Conservation (phyloP, 2,329 filamentous ascomycete species). For the Scytalidium sp. region DNA sequence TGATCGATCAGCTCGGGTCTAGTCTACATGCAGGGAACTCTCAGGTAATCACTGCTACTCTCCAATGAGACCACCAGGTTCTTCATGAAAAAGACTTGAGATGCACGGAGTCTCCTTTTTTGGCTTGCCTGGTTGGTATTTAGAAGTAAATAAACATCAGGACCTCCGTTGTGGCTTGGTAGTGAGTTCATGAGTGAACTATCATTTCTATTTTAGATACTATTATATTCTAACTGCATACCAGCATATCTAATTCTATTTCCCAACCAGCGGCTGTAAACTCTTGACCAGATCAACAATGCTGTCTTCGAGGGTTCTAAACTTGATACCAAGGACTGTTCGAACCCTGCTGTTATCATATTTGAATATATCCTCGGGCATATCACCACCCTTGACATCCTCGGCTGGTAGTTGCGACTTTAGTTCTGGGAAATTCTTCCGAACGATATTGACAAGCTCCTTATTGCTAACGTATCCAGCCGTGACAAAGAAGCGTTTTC, state of each 20-base stretch:
- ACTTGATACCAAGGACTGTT: slow-evolving; percentile 58
- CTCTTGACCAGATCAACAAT: slow-evolving; percentile 56
- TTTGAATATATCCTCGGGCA: slow-evolving; percentile 43
- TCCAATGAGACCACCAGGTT: too few species aligned
- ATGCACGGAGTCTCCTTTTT: too few species aligned
- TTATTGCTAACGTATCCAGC: slow-evolving; percentile 60
- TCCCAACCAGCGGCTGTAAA: slow-evolving; percentile 11
- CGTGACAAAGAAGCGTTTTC: slow-evolving; percentile 62
- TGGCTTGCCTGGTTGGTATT: too few species aligned
- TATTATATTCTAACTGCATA: too few species aligned
- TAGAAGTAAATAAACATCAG: too few species aligned
- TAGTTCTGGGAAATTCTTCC: slow-evolving; percentile 52
- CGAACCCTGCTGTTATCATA: slow-evolving; percentile 54
- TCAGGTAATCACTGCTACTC: too few species aligned
- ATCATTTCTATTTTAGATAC: too few species aligned
- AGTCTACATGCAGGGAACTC: too few species aligned
- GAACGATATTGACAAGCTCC: slow-evolving; percentile 53
- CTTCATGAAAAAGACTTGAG: too few species aligned
- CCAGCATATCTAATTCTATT: background rate
- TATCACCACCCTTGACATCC: slow-evolving; percentile 34
- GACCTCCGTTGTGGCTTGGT: too few species aligned
- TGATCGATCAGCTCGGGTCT: too few species aligned
- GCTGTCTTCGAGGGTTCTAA: slow-evolving; percentile 53
- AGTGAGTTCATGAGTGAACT: too few species aligned
- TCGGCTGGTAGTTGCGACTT: slow-evolving; percentile 42